Conservation (phyloP, 306 rosid genomes). For the Prunus mume region DNA sequence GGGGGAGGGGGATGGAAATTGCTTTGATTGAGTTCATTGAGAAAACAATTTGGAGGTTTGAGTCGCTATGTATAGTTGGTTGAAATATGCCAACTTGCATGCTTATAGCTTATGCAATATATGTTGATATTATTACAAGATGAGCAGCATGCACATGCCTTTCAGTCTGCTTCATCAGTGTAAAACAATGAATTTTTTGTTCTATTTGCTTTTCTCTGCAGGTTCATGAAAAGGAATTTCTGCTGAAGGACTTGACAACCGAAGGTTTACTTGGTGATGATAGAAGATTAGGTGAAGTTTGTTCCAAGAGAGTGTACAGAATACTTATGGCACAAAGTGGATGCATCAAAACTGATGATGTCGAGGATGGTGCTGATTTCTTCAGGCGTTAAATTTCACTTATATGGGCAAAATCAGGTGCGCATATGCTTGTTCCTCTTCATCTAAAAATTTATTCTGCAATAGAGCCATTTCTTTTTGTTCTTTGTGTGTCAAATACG, state of each 20-base stretch:
- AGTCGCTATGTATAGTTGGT: background rate
- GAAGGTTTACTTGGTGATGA: constrained; percentile 75
- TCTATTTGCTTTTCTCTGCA: constrained; percentile 15
- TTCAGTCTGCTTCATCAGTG: background rate
- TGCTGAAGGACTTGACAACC: constrained; percentile 66
- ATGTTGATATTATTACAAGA: background rate
- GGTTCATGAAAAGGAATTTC: constrained; percentile 85
- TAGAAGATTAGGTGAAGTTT: constrained; percentile 81
- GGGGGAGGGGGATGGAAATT: background rate
- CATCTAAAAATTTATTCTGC: background rate
- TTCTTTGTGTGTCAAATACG: background rate
- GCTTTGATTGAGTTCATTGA: background rate
- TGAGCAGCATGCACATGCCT: background rate
- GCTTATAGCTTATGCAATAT: background rate
- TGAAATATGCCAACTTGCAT: too few species aligned
- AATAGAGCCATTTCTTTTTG: background rate
- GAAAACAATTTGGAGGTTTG: background rate
- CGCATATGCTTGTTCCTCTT: background rate
- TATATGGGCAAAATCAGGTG: background rate
- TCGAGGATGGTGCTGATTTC: constrained; percentile 88
- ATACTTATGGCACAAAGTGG: constrained; percentile 78
- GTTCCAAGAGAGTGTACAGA: constrained; percentile 89
- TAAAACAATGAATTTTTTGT: background rate
- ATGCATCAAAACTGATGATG: constrained; percentile 70
- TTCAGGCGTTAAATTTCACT: constrained; percentile 30